phyloP scores from a whole-genome alignment of 768 basidiomycete genomes.

The Amanita exitialis region DNA sequence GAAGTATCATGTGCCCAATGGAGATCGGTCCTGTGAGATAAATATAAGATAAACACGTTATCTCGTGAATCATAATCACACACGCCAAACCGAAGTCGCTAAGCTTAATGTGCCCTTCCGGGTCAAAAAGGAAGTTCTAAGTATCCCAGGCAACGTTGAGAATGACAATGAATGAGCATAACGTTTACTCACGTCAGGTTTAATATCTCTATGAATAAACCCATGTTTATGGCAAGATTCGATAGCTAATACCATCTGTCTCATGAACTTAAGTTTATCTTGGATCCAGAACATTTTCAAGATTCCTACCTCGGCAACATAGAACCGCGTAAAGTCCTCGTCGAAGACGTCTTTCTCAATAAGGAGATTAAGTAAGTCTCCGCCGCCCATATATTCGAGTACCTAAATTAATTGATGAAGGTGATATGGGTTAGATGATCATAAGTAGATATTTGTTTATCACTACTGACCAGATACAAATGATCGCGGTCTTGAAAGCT shows the following conservation, averaged over 20 bases:
- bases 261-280: conserved; percentile 8
- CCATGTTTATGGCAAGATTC: conserved; percentile 90
- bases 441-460: conserved; percentile 12
- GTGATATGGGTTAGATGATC: conserved; percentile 29
- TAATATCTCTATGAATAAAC: conserved; percentile 97
- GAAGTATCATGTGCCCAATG: conserved; percentile 98
- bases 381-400: conserved; percentile 92
- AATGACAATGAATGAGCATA: conserved; percentile 11
- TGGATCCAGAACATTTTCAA: conserved; percentile 9
- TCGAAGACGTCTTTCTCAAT: conserved; percentile 89
- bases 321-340: conserved; percentile 88
- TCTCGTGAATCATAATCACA: conserved; percentile 26
- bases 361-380: conserved; percentile 91
- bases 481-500: conserved; percentile 94
- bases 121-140: conserved; percentile 93
- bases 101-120: conserved; percentile 87
- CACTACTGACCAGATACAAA: conserved; percentile 74
- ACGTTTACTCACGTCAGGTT: conserved; percentile 64
- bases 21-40: conserved; percentile 60
- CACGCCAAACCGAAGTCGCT: conserved; percentile 95
- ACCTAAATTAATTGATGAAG: conserved; percentile 48
- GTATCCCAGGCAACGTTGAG: conserved; percentile 11
- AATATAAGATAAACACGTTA: conserved; percentile 10
- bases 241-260: conserved; percentile 87
- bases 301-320: conserved; percentile 74